Percentiles rank a stretch among this genome's conserved stretches.
Conservation (phyloP, 305 asterid species). For the Euphrasia arctica region DNA sequence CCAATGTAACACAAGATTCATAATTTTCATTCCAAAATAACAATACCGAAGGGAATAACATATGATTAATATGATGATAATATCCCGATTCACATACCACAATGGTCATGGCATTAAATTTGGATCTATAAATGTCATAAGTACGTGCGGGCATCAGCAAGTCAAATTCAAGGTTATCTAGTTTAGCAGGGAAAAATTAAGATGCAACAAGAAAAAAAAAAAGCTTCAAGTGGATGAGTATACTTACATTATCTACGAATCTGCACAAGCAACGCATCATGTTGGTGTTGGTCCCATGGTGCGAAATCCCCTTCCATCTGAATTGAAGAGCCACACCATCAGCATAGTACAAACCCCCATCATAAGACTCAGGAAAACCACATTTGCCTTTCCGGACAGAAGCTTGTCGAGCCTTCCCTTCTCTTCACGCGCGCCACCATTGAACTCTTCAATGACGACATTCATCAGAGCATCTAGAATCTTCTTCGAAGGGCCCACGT, state of each 20-base stretch:
- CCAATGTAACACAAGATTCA: slow-evolving; percentile 1
- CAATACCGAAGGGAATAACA: neutral
- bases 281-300: slow-evolving; percentile 34
- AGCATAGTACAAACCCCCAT: slow-evolving; percentile 35
- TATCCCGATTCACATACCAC: slow-evolving; percentile 9
- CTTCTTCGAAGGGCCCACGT: slow-evolving; percentile 43
- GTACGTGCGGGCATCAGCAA: slow-evolving; percentile 14
- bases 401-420: slow-evolving; percentile 38
- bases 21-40: neutral
- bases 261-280: slow-evolving; percentile 19
- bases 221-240: slow-evolving; percentile 11
- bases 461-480: slow-evolving; percentile 50
- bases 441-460: slow-evolving; percentile 38
- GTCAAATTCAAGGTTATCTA: slow-evolving; percentile 10
- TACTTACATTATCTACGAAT: neutral
- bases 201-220: neutral
- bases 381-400: slow-evolving; percentile 29
- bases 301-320: slow-evolving; percentile 16
- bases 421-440: slow-evolving; percentile 42
- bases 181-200: neutral
- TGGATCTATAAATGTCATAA: slow-evolving; percentile 7
- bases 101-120: slow-evolving; percentile 1
- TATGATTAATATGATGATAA: slow-evolving; percentile 2
- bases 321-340: slow-evolving; percentile 27
- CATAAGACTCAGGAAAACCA: slow-evolving; percentile 34